Evolutionary conservation across 768 basidiomycete species (phyloP).

Genomic region (Lentinula lateritia): DNA sequence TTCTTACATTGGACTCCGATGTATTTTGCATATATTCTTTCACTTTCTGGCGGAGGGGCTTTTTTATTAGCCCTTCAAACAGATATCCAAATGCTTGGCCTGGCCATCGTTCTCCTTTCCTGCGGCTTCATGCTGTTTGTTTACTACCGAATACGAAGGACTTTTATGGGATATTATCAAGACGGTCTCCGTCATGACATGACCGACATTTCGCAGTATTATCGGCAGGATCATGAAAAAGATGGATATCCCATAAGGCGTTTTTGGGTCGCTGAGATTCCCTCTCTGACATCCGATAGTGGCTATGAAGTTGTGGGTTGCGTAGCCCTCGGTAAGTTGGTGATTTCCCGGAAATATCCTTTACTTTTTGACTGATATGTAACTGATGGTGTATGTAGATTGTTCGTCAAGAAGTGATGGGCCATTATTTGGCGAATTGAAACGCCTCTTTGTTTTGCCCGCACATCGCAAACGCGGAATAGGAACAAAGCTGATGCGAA

Average conservation of each 20-base stretch:
- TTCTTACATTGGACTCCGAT: conserved; percentile 4
- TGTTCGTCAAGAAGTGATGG: conserved; percentile 1
- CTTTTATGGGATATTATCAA: conserved; percentile 1
- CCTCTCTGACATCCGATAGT: background rate
- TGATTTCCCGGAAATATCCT: background rate
- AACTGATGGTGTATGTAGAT: background rate
- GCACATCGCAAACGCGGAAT: conserved; percentile 1
- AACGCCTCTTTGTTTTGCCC: conserved; percentile 1
- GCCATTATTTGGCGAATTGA: conserved; percentile 1
- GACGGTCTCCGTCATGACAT: conserved; percentile 1
- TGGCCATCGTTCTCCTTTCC: background rate
- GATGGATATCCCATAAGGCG: background rate
- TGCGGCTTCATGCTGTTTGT: background rate
- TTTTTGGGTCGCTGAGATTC: conserved; percentile 6
- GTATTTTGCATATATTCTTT: conserved; percentile 2
- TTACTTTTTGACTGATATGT: background rate
- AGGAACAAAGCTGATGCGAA: conserved; percentile 1
- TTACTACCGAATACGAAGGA: conserved; percentile 4
- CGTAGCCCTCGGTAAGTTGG: conserved; percentile 3
- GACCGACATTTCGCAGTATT: background rate
- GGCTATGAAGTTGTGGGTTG: conserved; percentile 6
- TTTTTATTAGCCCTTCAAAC: background rate
- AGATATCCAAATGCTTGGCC: background rate
- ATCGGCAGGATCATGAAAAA: conserved; percentile 1
- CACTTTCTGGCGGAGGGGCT: background rate